A percentile compares a stretch with the other conserved stretches of the same genome.
Evolutionary conservation across 306 rosid species (phyloP).

Genomic region (Lagenaria siceraria): DNA sequence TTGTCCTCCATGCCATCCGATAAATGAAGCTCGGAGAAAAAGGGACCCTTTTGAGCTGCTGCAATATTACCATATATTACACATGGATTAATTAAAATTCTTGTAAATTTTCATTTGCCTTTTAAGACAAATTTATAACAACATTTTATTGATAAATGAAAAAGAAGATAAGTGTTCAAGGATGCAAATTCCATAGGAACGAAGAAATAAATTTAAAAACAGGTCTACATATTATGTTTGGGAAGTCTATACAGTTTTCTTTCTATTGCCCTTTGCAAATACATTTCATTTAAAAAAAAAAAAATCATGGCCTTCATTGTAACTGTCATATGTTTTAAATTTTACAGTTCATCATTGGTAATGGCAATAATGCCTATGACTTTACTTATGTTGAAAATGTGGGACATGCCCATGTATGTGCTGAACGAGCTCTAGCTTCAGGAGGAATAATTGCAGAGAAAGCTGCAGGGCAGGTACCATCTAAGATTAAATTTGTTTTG

Average conservation of each 20-base stretch:
- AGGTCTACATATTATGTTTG: not conserved
- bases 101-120: not conserved
- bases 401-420: conserved; percentile 91
- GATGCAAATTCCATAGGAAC: not conserved
- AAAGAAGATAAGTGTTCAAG: not conserved
- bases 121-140: not conserved
- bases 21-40: not conserved
- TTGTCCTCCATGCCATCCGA: not conserved
- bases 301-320: not conserved
- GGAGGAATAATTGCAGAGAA: conserved; percentile 51
- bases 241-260: not conserved
- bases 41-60: not conserved
- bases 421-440: conserved; percentile 80
- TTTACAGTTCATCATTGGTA: conserved; percentile 80
- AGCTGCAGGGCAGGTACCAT: conserved; percentile 77
- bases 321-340: conserved; percentile 5
- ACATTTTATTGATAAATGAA: no score
- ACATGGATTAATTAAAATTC: not conserved
- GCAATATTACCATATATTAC: not conserved
- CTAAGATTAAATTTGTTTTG: no score
- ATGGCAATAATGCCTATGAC: conserved; percentile 74
- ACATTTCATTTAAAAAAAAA: not conserved
- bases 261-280: not conserved
- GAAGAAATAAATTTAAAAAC: not conserved
- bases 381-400: conserved; percentile 95